Evolutionary conservation across 306 rosid genomes (phyloP).

Genomic region (Glycine tomentella): DNA sequence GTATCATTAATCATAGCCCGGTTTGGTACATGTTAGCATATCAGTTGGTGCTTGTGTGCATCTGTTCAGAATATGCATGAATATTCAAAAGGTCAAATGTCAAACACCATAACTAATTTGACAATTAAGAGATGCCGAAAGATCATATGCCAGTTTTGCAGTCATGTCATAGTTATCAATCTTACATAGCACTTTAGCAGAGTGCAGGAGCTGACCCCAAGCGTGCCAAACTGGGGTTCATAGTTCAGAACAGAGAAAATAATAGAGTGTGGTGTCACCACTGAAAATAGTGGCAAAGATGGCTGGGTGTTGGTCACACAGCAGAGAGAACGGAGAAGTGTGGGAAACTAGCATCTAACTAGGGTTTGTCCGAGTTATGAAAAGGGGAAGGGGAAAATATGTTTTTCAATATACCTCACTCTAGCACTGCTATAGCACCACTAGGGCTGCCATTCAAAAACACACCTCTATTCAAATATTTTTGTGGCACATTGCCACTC

Average conservation of each 20-base stretch:
- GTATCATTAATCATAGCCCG: not conserved
- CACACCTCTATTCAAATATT: not conserved
- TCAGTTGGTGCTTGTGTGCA: constrained; percentile 3
- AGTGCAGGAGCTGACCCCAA: not conserved
- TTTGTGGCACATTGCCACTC: not conserved
- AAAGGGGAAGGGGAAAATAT: not conserved
- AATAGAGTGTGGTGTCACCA: not conserved
- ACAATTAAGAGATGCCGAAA: constrained; percentile 7
- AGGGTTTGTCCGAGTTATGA: not conserved
- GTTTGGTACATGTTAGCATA: not conserved
- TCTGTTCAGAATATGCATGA: not conserved
- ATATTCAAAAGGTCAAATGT: constrained; percentile 32
- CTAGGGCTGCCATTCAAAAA: not conserved
- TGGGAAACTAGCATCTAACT: not conserved
- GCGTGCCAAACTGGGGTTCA: not conserved
- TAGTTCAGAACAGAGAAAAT: not conserved
- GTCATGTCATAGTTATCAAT: not conserved
- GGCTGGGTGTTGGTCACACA: not conserved
- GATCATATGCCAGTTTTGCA: constrained; percentile 1
- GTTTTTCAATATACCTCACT: not conserved
- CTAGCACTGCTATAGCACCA: not conserved
- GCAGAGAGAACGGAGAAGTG: not conserved
- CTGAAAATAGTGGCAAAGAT: not conserved
- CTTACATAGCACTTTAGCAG: not conserved
- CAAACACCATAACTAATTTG: constrained; percentile 23